Conservation (phyloP, 768 basidiomycete genomes). For the Leccinum arenicola region DNA sequence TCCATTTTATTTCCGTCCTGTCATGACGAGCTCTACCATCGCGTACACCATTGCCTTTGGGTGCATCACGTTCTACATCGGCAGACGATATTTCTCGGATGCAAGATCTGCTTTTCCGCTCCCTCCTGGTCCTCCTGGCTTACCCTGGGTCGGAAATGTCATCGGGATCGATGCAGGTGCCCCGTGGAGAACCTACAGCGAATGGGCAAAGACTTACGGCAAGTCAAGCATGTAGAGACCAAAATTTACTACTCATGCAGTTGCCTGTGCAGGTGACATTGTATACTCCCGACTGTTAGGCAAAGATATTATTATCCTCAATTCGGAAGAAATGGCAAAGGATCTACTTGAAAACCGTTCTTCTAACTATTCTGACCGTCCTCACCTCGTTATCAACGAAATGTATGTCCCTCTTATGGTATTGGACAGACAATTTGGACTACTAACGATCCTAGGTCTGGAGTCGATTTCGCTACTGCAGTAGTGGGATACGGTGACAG, state of each 20-base stretch:
- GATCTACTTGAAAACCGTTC: slow-evolving; percentile 11
- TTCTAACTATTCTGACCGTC: slow-evolving; percentile 10
- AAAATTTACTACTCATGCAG: background rate
- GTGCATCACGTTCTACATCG: background rate
- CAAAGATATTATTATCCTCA: slow-evolving; percentile 11
- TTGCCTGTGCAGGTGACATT: slow-evolving; percentile 2
- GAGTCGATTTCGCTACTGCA: slow-evolving; percentile 16
- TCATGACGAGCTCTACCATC: background rate
- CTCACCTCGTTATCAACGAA: background rate
- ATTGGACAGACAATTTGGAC: background rate
- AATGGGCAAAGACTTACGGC: slow-evolving; percentile 11
- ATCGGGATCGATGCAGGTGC: background rate
- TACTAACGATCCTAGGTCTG: background rate
- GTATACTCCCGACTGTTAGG: slow-evolving; percentile 4
- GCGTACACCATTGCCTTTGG: background rate
- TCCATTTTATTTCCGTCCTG: background rate
- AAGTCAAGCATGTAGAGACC: background rate
- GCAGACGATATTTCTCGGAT: background rate
- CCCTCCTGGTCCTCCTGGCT: slow-evolving; percentile 7
- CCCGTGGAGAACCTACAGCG: slow-evolving; percentile 8
- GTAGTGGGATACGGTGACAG: slow-evolving; percentile 21
- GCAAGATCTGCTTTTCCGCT: background rate
- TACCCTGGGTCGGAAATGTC: slow-evolving; percentile 10
- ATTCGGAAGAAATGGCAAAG: slow-evolving; percentile 6
- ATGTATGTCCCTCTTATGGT: background rate